These are phyloP conservation scores for Pseudocercospora macadamiae DNA, from an alignment of 2,329 filamentous ascomycete genomes.

Conservation along the genomic window DNA sequence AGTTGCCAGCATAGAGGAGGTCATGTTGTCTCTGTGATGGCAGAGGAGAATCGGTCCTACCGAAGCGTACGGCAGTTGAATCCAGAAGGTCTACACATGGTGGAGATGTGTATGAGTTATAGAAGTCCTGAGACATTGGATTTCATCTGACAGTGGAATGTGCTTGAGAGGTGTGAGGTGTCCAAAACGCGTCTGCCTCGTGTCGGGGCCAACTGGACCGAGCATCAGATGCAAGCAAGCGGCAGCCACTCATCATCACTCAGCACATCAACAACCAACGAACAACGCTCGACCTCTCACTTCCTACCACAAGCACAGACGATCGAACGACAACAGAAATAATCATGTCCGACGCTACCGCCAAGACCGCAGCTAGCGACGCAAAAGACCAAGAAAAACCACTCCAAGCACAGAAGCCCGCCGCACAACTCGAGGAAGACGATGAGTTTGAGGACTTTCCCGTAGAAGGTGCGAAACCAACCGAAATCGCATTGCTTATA, in stretches of 20 bases:
- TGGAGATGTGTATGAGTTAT: no score
- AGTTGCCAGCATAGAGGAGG: slow-evolving; percentile 35
- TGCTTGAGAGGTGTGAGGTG: neutral
- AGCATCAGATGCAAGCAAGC: no score
- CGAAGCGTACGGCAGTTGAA: neutral
- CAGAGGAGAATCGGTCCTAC: neutral
- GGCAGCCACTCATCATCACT: no score
- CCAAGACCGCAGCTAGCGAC: slow-evolving; percentile 45
- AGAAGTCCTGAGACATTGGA: no score
- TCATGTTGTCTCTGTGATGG: slow-evolving; percentile 26
- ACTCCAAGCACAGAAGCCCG: slow-evolving; percentile 63
- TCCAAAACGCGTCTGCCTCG: neutral
- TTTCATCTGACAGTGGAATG: no score
- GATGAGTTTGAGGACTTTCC: slow-evolving; percentile 99
- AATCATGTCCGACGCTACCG: slow-evolving; percentile 53
- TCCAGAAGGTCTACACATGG: no score
- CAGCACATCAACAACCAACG: no score
- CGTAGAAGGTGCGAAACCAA: slow-evolving; percentile 71
- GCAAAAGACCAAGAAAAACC: slow-evolving; percentile 47
- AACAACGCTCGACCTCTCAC: no score
- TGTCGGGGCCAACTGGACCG: no score
- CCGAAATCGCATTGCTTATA: neutral
- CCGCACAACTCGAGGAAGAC: slow-evolving; percentile 83
- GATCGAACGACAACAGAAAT: no score
- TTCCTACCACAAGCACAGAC: no score